phyloP scores from a whole-genome alignment of 108 stramenopile species.

The Aurantiochytrium sp. region DNA sequence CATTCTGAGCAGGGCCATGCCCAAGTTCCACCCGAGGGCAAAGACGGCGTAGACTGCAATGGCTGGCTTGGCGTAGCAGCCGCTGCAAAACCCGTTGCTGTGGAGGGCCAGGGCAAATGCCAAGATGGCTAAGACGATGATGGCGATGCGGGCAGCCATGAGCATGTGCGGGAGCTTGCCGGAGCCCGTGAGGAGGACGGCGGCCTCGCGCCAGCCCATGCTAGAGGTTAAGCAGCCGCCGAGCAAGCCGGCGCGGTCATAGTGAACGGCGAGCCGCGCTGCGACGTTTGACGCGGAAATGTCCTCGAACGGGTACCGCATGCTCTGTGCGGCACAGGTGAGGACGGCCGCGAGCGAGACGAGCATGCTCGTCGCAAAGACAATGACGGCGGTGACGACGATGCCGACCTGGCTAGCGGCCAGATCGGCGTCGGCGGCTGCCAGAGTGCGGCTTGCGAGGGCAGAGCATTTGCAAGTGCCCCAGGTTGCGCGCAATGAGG shows the following conservation, averaged over 20 bases:
- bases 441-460: not conserved
- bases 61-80: not conserved
- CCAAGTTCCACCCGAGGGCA: not conserved
- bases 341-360: not conserved
- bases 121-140: not conserved
- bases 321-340: conserved; percentile 6
- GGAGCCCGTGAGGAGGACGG: not conserved
- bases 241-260: not conserved
- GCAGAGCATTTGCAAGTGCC: too few relatives aligned
- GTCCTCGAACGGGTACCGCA: conserved; percentile 5
- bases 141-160: not conserved
- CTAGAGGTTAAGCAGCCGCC: not conserved
- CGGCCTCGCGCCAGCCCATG: conserved; percentile 25
- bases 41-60: not conserved
- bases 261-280: not conserved
- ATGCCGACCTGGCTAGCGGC: not conserved
- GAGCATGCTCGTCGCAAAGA: not conserved
- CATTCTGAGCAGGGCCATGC: not conserved
- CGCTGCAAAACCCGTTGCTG: not conserved
- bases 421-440: not conserved
- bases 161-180: conserved; percentile 8
- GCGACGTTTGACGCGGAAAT: not conserved
- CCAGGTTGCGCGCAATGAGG: too few relatives aligned
- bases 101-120: not conserved
- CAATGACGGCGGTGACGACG: not conserved